These are phyloP conservation scores for Podospora pseudoanserina DNA, from an alignment of 495 filamentous ascomycete genomes.

Conservation along the genomic window DNA sequence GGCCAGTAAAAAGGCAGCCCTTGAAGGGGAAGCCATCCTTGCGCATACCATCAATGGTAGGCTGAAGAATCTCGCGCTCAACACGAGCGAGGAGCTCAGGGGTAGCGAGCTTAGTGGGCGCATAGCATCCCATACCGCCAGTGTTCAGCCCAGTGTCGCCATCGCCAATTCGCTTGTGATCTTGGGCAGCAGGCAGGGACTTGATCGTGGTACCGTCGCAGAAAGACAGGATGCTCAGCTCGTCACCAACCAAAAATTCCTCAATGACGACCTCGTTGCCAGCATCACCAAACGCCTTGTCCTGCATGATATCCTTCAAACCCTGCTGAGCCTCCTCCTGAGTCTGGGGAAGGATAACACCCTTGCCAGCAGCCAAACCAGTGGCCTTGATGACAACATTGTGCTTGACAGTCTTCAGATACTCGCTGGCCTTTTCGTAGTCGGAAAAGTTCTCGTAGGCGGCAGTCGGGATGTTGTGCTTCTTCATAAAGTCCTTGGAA, in stretches of 20 bases:
- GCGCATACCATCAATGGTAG: constrained; percentile 85
- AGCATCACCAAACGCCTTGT: constrained; percentile 80
- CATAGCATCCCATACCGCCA: constrained; percentile 97
- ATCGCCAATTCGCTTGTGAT: constrained; percentile 93
- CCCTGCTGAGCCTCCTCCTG: constrained; percentile 79
- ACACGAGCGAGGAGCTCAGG: constrained; percentile 70
- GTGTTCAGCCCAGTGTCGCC: constrained; percentile 92
- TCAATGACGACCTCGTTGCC: constrained; percentile 95
- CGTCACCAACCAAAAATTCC: constrained; percentile 87
- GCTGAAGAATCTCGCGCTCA: constrained; percentile 77
- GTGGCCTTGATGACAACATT: constrained; percentile 85
- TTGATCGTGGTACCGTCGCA: constrained; percentile 82
- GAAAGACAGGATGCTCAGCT: constrained; percentile 87
- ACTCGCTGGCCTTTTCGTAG: constrained; percentile 70
- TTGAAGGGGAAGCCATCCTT: constrained; percentile 74
- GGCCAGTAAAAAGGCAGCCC: constrained; percentile 87
- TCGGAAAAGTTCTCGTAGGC: constrained; percentile 82
- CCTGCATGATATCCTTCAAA: constrained; percentile 84
- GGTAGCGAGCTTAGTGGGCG: constrained; percentile 79
- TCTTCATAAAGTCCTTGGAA: constrained; percentile 97
- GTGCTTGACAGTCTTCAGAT: constrained; percentile 71
- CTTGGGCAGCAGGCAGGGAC: constrained; percentile 87
- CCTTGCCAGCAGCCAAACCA: constrained; percentile 86
- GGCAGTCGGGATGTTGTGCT: constrained; percentile 85
- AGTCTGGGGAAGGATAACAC: constrained; percentile 77